Base-by-base conservation (phyloP, 108 stramenopile species). In the Stephanodiscus minutulus region DNA sequence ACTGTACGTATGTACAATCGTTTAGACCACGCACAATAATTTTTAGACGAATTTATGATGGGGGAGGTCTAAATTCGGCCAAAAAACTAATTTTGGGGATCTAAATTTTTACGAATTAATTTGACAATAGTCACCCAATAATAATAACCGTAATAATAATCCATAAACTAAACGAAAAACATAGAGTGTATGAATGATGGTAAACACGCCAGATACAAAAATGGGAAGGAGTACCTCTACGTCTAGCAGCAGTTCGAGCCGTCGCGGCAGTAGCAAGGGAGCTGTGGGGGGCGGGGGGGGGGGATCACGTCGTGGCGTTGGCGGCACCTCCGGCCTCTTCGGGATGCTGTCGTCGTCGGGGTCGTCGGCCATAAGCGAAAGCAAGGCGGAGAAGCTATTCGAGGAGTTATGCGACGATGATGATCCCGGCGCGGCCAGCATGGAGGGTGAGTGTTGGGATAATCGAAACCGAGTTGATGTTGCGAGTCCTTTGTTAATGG, bases 351-450 rank as follows among this genome's bases (percentile, higher is more conserved):
- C 7, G 50, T 28, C 54, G 48, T 48, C 21, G 28, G 13, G 52
- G 53, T 33, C 24, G 49, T 33, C 11, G 37, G 37, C 41, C 22
- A 48, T 58, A 39, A 63, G 71, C 35, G 81, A 79, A 27, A 58
- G 31, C 25, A 25, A 24, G 25, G 78, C 72, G 35, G 71, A 66
- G 49, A 76, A 77, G 73, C 49, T 87, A 33, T 92, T 90, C 74
- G 74, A 77, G 10, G 89, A 86, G 25, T 60, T 88, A 77, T 83
- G 83, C 18, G 89, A 88, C 57, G 78, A 83, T 33, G 88, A 89
- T 43, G 83, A 86, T 82, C 83, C 86, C 13, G 68, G 64, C 27
- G 76, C 82, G 12, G 87, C 87, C 3, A 69, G 66, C 36, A 86
- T 90, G 87, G 91, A 92, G 60, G 91, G 85, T 77, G 67, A 55